A percentile compares a stretch with the other conserved stretches of the same genome.
Conservation (phyloP, 2,329 filamentous ascomycete genomes). For the Alternaria gaisen region DNA sequence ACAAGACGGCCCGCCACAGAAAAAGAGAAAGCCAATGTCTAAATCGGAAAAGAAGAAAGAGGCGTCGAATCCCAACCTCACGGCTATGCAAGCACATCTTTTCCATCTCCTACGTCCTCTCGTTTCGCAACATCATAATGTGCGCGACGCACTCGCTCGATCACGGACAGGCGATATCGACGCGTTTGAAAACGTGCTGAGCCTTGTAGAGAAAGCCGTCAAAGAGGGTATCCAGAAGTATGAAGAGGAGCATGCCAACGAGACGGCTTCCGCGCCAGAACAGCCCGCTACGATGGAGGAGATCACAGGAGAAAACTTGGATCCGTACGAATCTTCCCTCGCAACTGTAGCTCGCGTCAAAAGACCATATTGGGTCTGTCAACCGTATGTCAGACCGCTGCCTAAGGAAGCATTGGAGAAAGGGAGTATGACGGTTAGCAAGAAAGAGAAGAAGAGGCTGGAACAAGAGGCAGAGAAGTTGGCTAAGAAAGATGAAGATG, state of each 20-base stretch:
- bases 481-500: constrained; percentile 49
- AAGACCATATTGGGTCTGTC: constrained; percentile 88
- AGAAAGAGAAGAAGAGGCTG: constrained; percentile 64
- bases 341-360: constrained; percentile 75
- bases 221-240: constrained; percentile 77
- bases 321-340: constrained; percentile 65
- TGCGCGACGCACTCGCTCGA: constrained; percentile 83
- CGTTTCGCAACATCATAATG: constrained; percentile 79
- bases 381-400: constrained; percentile 85
- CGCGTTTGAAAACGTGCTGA: constrained; percentile 78
- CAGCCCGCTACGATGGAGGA: neutral
- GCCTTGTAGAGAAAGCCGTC: constrained; percentile 77
- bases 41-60: constrained; percentile 59
- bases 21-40: constrained; percentile 46
- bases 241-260: constrained; percentile 49
- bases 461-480: constrained; percentile 53
- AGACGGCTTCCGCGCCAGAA: constrained; percentile 1
- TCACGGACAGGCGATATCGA: constrained; percentile 74
- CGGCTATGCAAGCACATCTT: constrained; percentile 86
- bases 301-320: constrained; percentile 10
- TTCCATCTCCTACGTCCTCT: constrained; percentile 90
- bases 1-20: constrained; percentile 45
- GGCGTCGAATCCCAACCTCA: constrained; percentile 71
- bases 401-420: constrained; percentile 87
- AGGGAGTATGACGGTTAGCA: constrained; percentile 77